Percentiles rank a stretch among this genome's conserved stretches.
These are phyloP conservation scores for Colletotrichum coccodes DNA, from an alignment of 2,329 filamentous ascomycete species.

Conservation along the genomic window DNA sequence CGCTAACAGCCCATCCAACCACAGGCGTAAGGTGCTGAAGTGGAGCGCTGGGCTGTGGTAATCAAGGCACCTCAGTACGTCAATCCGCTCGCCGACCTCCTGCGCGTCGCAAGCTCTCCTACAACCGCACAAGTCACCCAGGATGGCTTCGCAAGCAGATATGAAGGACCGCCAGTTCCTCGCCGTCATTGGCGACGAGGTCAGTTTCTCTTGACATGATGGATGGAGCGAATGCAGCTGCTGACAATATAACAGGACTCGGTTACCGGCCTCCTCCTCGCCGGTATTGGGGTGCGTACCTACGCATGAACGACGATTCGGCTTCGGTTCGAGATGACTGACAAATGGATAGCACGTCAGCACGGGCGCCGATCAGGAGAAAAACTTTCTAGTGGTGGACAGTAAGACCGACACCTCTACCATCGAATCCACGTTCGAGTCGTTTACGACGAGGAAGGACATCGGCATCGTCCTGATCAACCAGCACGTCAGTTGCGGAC, in stretches of 20 bases:
- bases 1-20: constrained; percentile 21
- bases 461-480: constrained; percentile 98
- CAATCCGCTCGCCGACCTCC: constrained; percentile 26
- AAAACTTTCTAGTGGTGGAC: constrained; percentile 98
- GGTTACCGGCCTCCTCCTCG: constrained; percentile 93
- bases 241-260: constrained; percentile 74
- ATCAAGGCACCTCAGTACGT: constrained; percentile 28
- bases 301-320: not conserved
- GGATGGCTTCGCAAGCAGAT: constrained; percentile 64
- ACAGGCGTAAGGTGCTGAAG: constrained; percentile 7
- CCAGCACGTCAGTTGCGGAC: constrained; percentile 79
- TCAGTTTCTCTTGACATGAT: constrained; percentile 48
- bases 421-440: constrained; percentile 91
- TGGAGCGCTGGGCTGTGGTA: constrained; percentile 18
- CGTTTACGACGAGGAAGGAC: constrained; percentile 91
- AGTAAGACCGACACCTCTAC: constrained; percentile 87
- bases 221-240: constrained; percentile 35
- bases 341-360: constrained; percentile 80
- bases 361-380: constrained; percentile 85
- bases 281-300: constrained; percentile 84
- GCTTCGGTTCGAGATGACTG: not conserved
- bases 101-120: constrained; percentile 22
- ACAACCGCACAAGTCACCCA: constrained; percentile 34
- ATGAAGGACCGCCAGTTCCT: constrained; percentile 93
- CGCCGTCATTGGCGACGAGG: constrained; percentile 98